These are phyloP conservation scores for Eucalyptus erythrocorys DNA, from an alignment of 345 rosid genomes.

Conservation along the genomic window DNA sequence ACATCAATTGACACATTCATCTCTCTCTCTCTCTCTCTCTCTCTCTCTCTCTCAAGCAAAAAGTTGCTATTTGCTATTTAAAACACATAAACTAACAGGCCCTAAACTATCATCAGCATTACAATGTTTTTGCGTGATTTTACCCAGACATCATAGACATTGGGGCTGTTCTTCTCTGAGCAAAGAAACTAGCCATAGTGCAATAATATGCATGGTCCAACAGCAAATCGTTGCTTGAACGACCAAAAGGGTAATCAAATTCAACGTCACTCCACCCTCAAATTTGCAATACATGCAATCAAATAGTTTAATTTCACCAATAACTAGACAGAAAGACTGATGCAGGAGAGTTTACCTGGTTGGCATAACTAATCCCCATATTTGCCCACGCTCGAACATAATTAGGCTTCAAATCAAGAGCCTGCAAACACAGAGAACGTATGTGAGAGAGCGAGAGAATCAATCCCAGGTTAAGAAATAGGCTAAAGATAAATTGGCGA, in stretches of 20 bases:
- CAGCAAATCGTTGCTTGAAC: background rate
- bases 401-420: conserved; percentile 96
- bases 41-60: no score
- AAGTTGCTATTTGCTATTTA: background rate
- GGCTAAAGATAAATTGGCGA: background rate
- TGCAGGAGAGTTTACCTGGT: conserved; percentile 51
- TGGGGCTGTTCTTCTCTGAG: background rate
- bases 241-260: background rate
- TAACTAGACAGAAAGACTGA: background rate
- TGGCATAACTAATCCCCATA: conserved; percentile 99
- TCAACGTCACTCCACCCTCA: background rate
- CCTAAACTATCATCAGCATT: background rate
- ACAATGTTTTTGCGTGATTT: background rate
- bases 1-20: background rate
- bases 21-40: no score
- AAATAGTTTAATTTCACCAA: background rate
- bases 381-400: conserved; percentile 99
- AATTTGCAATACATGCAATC: background rate
- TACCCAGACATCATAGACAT: background rate
- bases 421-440: conserved; percentile 33
- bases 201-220: background rate
- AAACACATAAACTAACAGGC: background rate
- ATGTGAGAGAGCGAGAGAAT: background rate
- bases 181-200: background rate
- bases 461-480: background rate